These are phyloP conservation scores for Quercus dentata DNA, from an alignment of 306 rosid species.

Conservation along the genomic window DNA sequence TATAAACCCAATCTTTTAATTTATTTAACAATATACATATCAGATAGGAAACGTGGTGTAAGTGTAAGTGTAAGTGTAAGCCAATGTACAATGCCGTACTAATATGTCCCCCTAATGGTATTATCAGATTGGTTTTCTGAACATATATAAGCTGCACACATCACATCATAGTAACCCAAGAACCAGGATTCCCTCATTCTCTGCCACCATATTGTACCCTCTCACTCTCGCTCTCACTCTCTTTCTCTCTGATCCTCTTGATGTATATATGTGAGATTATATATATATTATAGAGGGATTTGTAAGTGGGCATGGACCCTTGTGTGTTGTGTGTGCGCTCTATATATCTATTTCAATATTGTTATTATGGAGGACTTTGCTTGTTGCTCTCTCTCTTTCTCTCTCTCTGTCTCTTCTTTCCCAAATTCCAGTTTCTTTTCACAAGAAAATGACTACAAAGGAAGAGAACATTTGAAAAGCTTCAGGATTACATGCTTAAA, in stretches of 20 bases:
- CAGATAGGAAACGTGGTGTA: neutral
- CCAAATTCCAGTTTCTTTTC: conserved; percentile 9
- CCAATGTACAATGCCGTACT: conserved; percentile 32
- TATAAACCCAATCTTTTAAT: neutral
- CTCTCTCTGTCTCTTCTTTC: conserved; percentile 26
- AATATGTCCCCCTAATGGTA: conserved; percentile 34
- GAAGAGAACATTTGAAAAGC: conserved; percentile 24
- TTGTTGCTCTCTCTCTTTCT: conserved; percentile 1
- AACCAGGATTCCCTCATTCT: conserved; percentile 22
- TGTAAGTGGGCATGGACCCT: conserved; percentile 26
- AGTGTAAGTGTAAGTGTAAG: too few species aligned
- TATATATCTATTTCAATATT: conserved; percentile 29
- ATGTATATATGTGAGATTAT: neutral
- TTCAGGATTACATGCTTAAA: conserved; percentile 24
- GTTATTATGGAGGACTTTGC: conserved; percentile 13
- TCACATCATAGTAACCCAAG: conserved; percentile 32
- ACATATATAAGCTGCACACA: conserved; percentile 14
- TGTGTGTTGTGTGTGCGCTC: neutral
- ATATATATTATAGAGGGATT: neutral
- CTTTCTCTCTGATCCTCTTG: neutral
- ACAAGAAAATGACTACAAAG: conserved; percentile 32
- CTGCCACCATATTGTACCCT: conserved; percentile 8
- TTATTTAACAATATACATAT: neutral
- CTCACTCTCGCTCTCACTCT: neutral
- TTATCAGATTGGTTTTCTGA: conserved; percentile 8